These are phyloP conservation scores for Lophiostoma macrostomum DNA, from an alignment of 495 filamentous ascomycete species.

Conservation along the genomic window DNA sequence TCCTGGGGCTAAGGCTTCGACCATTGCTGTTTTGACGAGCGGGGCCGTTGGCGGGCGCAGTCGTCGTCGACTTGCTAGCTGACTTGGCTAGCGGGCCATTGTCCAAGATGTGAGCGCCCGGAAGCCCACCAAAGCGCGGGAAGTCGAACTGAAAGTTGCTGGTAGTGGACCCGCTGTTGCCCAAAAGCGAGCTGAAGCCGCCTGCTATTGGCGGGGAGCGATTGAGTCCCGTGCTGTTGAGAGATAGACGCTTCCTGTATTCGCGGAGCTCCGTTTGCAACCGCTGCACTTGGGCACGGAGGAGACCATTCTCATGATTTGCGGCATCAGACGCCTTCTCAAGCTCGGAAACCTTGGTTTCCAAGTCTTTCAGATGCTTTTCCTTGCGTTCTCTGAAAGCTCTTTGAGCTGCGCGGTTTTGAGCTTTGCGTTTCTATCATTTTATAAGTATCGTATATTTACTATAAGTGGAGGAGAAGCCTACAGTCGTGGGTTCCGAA, in stretches of 20 bases:
- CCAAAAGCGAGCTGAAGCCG: conserved; percentile 23
- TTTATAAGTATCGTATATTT: conserved; percentile 44
- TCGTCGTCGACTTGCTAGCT: conserved; percentile 14
- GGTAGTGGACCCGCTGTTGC: conserved; percentile 32
- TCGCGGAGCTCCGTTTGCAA: conserved; percentile 81
- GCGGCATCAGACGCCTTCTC: conserved; percentile 79
- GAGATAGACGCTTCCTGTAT: conserved; percentile 80
- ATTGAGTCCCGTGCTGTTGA: conserved; percentile 47
- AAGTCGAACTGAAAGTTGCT: conserved; percentile 93
- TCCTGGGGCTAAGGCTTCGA: conserved; percentile 36
- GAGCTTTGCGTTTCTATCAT: conserved; percentile 92
- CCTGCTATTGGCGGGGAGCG: conserved; percentile 44
- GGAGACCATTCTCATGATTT: conserved; percentile 79
- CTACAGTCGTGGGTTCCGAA: conserved; percentile 91
- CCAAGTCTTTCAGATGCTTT: conserved; percentile 92
- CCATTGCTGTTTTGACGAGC: conserved; percentile 33
- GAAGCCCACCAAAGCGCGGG: conserved; percentile 81
- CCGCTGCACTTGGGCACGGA: conserved; percentile 82
- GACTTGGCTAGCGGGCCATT: conserved; percentile 43
- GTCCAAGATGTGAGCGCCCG: conserved; percentile 59
- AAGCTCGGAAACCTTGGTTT: conserved; percentile 90
- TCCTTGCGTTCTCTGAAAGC: conserved; percentile 98
- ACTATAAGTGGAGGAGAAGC: conserved; percentile 39
- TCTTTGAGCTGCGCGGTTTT: conserved; percentile 94
- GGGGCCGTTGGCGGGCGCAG: conserved; percentile 12